These are phyloP conservation scores for Cicer bijugum DNA, from an alignment of 306 rosid genomes.

Conservation along the genomic window DNA sequence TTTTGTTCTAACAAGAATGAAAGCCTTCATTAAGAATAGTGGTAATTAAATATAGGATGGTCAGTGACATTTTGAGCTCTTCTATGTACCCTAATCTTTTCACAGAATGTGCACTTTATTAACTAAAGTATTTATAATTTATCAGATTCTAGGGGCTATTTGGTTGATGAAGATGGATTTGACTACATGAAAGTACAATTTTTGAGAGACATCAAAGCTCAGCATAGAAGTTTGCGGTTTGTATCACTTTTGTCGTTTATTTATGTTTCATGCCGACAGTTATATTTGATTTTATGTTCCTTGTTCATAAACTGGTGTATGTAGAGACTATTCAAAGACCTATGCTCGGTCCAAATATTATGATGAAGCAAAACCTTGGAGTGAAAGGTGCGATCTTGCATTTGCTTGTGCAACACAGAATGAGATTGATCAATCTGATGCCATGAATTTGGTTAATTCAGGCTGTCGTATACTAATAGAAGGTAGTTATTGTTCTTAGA, in stretches of 20 bases:
- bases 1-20: constrained; percentile 11
- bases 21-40: constrained; percentile 3
- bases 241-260: constrained; percentile 40
- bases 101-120: constrained; percentile 28
- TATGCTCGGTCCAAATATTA: constrained; percentile 95
- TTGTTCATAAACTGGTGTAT: constrained; percentile 46
- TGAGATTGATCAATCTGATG: constrained; percentile 92
- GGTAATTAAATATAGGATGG: constrained; percentile 13
- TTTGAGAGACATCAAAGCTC: constrained; percentile 88
- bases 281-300: constrained; percentile 37
- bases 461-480: constrained; percentile 91
- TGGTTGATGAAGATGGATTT: constrained; percentile 98
- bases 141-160: constrained; percentile 92
- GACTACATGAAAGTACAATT: constrained; percentile 88
- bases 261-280: constrained; percentile 39
- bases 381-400: constrained; percentile 89
- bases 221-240: constrained; percentile 90
- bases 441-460: constrained; percentile 83
- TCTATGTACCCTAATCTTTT: constrained; percentile 15
- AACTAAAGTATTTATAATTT: constrained; percentile 43
- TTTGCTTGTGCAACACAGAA: constrained; percentile 97
- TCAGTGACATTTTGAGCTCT: constrained; percentile 21
- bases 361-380: constrained; percentile 97
- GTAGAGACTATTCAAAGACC: constrained; percentile 96
- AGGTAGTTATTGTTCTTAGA: constrained; percentile 59